Evolutionary conservation across 2,329 filamentous ascomycete species (phyloP).

Genomic region (Ophiostoma fasciatum): DNA sequence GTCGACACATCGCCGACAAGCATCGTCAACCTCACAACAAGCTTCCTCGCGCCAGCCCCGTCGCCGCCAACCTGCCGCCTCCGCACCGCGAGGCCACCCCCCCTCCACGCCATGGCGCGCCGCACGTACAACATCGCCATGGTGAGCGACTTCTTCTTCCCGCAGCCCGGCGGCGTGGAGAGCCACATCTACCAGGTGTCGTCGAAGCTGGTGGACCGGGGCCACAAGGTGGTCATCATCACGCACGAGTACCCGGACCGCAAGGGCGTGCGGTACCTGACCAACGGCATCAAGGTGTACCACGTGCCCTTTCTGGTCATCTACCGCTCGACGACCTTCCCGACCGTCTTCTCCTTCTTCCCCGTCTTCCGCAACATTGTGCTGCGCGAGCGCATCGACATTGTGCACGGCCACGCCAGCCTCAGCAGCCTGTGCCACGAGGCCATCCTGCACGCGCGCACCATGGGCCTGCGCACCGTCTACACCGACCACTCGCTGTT

Average conservation of each 20-base stretch:
- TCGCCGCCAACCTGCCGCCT: no score
- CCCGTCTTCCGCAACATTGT: conserved; percentile 95
- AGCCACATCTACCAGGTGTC: conserved; percentile 98
- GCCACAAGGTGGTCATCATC: conserved; percentile 95
- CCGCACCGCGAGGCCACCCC: no score
- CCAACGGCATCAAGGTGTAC: conserved; percentile 96
- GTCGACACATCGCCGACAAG: no score
- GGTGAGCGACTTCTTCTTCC: conserved; percentile 99
- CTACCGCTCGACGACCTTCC: conserved; percentile 84
- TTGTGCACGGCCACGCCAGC: conserved; percentile 94
- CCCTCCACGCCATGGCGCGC: conserved; percentile 28
- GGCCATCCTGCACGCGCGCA: conserved; percentile 83
- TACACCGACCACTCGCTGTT: conserved; percentile 97
- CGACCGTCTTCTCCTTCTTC: conserved; percentile 97
- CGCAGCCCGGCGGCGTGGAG: conserved; percentile 89
- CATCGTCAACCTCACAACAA: no score
- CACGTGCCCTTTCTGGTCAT: conserved; percentile 94
- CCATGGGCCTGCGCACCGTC: conserved; percentile 90
- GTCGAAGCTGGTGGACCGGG: conserved; percentile 89
- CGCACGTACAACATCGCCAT: conserved; percentile 61
- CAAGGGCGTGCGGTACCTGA: conserved; percentile 85
- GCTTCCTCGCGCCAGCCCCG: not conserved
- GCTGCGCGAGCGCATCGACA: conserved; percentile 86
- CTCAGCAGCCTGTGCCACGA: conserved; percentile 89
- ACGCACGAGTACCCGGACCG: conserved; percentile 89